A percentile compares a stretch with the other conserved stretches of the same genome.
phyloP scores from a whole-genome alignment of 805 yeast species.

The Candida maesae region DNA sequence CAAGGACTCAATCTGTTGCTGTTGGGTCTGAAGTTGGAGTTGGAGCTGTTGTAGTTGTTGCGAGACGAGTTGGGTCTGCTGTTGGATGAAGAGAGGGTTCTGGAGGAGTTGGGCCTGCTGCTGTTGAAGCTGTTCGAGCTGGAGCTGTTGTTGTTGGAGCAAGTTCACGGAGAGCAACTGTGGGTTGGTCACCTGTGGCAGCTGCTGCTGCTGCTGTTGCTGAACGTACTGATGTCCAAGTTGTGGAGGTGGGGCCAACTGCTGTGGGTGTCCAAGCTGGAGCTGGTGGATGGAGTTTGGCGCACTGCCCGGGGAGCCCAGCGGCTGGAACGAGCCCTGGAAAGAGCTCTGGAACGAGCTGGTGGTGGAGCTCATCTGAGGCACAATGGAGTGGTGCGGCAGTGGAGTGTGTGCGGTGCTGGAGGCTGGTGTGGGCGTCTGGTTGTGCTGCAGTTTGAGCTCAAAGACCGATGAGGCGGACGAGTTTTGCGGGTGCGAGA shows the following conservation, averaged over 20 bases:
- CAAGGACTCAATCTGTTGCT: constrained; percentile 29
- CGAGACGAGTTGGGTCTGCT: constrained; percentile 24
- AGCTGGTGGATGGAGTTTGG: constrained; percentile 2
- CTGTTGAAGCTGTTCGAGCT: constrained; percentile 21
- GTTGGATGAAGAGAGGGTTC: constrained; percentile 25
- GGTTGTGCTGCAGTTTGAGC: constrained; percentile 17
- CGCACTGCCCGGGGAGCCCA: constrained; percentile 1
- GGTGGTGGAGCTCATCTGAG: background rate
- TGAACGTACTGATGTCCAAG: background rate
- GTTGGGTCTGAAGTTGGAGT: constrained; percentile 27
- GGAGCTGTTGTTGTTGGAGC: constrained; percentile 24
- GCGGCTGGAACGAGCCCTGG: background rate
- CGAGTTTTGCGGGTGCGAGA: background rate
- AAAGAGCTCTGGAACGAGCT: too few relatives aligned
- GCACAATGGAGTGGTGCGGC: constrained; percentile 1
- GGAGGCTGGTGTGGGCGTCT: background rate
- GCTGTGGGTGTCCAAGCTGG: constrained; percentile 3
- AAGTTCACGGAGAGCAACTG: constrained; percentile 18
- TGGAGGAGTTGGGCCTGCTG: constrained; percentile 16
- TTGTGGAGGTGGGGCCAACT: background rate
- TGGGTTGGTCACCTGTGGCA: constrained; percentile 7
- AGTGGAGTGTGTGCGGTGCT: constrained; percentile 1
- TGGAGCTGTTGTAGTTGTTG: constrained; percentile 27
- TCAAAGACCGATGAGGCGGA: constrained; percentile 11
- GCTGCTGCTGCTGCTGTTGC: too few relatives aligned